Percentiles rank a stretch among this genome's conserved stretches.
Evolutionary conservation across 345 rosid species (phyloP).

Genomic region (Schrenkiella parvula): DNA sequence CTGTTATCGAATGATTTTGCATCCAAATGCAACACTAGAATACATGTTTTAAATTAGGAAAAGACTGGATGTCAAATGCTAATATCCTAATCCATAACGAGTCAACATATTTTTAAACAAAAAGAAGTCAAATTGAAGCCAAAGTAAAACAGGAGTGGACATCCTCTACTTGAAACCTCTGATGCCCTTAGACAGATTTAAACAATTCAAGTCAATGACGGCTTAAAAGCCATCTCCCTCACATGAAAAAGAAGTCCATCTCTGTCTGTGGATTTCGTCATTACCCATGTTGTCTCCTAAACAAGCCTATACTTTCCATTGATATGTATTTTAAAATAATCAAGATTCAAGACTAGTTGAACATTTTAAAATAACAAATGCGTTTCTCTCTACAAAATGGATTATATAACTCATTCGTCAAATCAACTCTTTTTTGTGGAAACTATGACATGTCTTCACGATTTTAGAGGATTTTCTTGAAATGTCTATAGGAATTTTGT

Average conservation of each 20-base stretch:
- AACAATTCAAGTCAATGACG: neutral
- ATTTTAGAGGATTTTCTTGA: neutral
- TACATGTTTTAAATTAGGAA: neutral
- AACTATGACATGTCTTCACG: slow-evolving; percentile 10
- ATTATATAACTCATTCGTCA: neutral
- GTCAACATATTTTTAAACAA: neutral
- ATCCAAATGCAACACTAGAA: neutral
- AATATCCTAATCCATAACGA: neutral
- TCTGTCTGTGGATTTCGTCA: neutral
- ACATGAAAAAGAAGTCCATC: too few species aligned
- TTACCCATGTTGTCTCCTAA: neutral
- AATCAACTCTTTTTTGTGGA: neutral
- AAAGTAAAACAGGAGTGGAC: neutral
- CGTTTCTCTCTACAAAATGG: neutral
- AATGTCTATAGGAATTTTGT: neutral
- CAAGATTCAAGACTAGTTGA: slow-evolving; percentile 4
- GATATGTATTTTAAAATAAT: neutral
- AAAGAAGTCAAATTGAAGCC: neutral
- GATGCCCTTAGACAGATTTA: neutral
- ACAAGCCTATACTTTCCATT: neutral
- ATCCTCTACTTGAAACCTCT: neutral
- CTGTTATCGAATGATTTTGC: neutral
- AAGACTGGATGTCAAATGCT: neutral
- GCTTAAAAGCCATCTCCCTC: neutral
- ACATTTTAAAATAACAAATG: neutral